Percentiles rank a stretch among this genome's conserved stretches.
These are phyloP conservation scores for Yarrowia alimentaria DNA, from an alignment of 805 yeast species.

Conservation along the genomic window DNA sequence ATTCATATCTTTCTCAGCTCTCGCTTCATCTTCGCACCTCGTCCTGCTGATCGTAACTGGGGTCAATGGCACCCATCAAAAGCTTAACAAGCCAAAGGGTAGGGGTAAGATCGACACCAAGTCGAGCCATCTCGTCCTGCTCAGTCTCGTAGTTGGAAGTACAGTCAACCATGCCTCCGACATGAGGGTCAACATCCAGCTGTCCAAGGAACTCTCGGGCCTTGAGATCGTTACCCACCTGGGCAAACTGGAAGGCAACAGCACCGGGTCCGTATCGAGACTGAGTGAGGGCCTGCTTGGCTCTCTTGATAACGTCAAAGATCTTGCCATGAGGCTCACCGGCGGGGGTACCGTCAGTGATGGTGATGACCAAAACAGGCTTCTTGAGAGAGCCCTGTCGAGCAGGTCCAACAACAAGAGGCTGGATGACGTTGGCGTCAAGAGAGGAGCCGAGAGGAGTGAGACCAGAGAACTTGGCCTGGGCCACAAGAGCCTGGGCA, in stretches of 20 bases:
- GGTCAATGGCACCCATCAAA: constrained; percentile 37
- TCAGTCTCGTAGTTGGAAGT: constrained; percentile 38
- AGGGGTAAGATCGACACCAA: constrained; percentile 38
- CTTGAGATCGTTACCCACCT: constrained; percentile 38
- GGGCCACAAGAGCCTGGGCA: constrained; percentile 33
- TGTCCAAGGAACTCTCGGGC: constrained; percentile 37
- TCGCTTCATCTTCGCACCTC: constrained; percentile 29
- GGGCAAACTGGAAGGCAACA: constrained; percentile 39
- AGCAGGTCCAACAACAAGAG: constrained; percentile 35
- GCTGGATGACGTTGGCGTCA: constrained; percentile 36
- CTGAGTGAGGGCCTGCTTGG: constrained; percentile 33
- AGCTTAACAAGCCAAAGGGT: constrained; percentile 38
- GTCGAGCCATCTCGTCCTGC: constrained; percentile 38
- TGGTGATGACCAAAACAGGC: constrained; percentile 37
- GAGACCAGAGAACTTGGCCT: constrained; percentile 35
- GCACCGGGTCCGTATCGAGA: constrained; percentile 37
- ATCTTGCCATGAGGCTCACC: constrained; percentile 36
- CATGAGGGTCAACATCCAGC: constrained; percentile 36
- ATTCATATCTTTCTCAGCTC: constrained; percentile 1
- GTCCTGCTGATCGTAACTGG: constrained; percentile 38
- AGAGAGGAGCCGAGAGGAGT: constrained; percentile 37
- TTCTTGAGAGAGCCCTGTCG: constrained; percentile 33
- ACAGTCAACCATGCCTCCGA: constrained; percentile 37
- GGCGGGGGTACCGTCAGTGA: constrained; percentile 40
- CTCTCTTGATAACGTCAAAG: constrained; percentile 33